Conservation (phyloP, 2,329 filamentous ascomycete genomes). For the Salinomyces thailandicus region DNA sequence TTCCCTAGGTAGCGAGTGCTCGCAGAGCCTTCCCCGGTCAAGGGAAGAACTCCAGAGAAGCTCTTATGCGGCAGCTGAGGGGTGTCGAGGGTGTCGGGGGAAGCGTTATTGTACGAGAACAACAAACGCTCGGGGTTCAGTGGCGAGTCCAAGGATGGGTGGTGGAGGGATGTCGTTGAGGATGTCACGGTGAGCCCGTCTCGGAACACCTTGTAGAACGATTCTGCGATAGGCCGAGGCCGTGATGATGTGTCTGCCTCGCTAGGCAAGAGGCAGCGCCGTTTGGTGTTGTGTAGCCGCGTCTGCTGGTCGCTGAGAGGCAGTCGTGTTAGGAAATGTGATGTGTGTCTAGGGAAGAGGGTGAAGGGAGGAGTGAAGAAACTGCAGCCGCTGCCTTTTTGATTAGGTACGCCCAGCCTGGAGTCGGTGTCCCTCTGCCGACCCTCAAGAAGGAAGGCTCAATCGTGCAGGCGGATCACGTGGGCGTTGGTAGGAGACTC, state of each 20-base stretch:
- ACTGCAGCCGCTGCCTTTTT: too few relatives aligned
- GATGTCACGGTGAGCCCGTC: conserved; percentile 36
- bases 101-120: conserved; percentile 32
- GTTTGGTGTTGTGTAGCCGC: not conserved
- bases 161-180: conserved; percentile 32
- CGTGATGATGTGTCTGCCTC: conserved; percentile 27
- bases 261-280: not conserved
- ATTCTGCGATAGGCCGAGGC: conserved; percentile 33
- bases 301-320: too few relatives aligned
- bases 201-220: conserved; percentile 39
- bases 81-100: conserved; percentile 47
- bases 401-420: too few relatives aligned
- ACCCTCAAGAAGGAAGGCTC: too few relatives aligned
- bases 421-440: too few relatives aligned
- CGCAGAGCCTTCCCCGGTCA: conserved; percentile 98
- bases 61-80: conserved; percentile 99
- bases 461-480: too few relatives aligned
- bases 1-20: conserved; percentile 63
- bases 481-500: too few relatives aligned
- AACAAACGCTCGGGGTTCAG: conserved; percentile 32
- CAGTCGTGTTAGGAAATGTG: too few relatives aligned
- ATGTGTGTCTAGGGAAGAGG: too few relatives aligned
- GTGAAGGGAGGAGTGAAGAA: too few relatives aligned
- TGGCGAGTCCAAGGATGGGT: conserved; percentile 21
- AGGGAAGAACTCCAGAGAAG: conserved; percentile 97